Conservation (phyloP, 1,284 basidiomycete species). For the Malassezia sympodialis region DNA sequence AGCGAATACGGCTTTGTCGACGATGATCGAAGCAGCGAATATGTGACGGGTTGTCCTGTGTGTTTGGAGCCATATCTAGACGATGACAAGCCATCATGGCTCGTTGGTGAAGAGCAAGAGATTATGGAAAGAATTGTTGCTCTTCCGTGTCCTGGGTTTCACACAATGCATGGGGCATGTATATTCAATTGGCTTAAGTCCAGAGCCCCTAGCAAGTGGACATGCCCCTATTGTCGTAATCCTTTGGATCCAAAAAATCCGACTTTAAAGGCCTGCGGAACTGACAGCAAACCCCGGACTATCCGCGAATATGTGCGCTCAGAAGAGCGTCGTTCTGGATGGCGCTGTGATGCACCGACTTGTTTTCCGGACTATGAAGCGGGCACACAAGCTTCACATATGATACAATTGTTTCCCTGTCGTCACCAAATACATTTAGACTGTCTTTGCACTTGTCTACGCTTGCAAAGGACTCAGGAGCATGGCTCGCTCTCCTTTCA, state of each 20-base stretch:
- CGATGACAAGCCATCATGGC: constrained; percentile 37
- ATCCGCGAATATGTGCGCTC: constrained; percentile 32
- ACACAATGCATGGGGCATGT: constrained; percentile 37
- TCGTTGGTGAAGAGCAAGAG: constrained; percentile 28
- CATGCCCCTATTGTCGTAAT: constrained; percentile 40
- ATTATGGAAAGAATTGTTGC: constrained; percentile 35
- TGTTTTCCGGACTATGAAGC: constrained; percentile 28
- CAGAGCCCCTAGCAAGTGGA: constrained; percentile 35
- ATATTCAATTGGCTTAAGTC: constrained; percentile 36
- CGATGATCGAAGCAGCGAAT: neutral
- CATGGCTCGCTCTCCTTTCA: neutral
- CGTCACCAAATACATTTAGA: constrained; percentile 39
- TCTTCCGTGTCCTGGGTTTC: constrained; percentile 39
- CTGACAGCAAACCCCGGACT: constrained; percentile 1
- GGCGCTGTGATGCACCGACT: constrained; percentile 36
- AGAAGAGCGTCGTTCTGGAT: constrained; percentile 28
- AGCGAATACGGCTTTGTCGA: constrained; percentile 20
- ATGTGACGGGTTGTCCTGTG: constrained; percentile 33
- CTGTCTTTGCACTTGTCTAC: constrained; percentile 35
- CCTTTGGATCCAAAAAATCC: constrained; percentile 12
- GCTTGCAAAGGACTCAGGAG: constrained; percentile 21
- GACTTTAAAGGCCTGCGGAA: neutral
- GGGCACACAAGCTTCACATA: constrained; percentile 9
- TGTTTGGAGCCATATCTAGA: constrained; percentile 37
- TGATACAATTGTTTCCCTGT: constrained; percentile 33